Evolutionary conservation across 2,329 filamentous ascomycete species (phyloP), one percentile per base, ranked within the genome.

Genomic region (Fusarium equiseti): DNA sequence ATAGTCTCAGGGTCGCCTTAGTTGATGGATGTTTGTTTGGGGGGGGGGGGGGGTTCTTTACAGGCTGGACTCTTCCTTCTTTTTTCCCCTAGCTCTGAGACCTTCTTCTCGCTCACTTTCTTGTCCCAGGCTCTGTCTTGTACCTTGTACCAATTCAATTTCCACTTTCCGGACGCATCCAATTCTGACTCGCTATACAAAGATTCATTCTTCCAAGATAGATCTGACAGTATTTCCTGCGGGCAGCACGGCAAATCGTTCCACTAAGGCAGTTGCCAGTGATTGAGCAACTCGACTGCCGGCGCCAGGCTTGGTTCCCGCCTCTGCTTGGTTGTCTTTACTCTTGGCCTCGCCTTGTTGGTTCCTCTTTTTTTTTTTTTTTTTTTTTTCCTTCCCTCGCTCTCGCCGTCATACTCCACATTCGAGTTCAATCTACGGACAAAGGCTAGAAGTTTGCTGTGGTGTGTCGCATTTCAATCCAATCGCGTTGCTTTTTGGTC

Each of bases 221-320:
- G 66, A 52, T 57, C 57, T 18, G 18, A 38, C 35, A 38, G 22
- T 42, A 20, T 27, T 58, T 48, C 52, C 38, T 63, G 43, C 52
- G 58, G 32, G 31, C 51, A 58, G 53, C 48, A 62, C 66, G 63
- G 62, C 60, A 74, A 57, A 58, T 66, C 40, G 53, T 53, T 64
- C 58, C 55, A 67, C 63, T 66, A 66, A 66, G 54, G 35, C 38
- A n/a, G 31, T 54, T 62, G 40, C 43, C 63, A 62, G 35, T 64
- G 57, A 57, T 46, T 59, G 35, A 56, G 58, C 59, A 59, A 66
- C 48, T 71, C 52, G 57, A 68, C 68, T 71, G 59, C 58, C 63
- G 64, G 63, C 67, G 63, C 63, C 67, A 68, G 68, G 58, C 58
- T 59, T 71, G 67, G 67, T 67, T 71, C 67, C 67, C 57, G 57